These are phyloP conservation scores for Cryptosporidium xiaoi DNA, from an alignment of 169 alveolate species.

Conservation along the genomic window DNA sequence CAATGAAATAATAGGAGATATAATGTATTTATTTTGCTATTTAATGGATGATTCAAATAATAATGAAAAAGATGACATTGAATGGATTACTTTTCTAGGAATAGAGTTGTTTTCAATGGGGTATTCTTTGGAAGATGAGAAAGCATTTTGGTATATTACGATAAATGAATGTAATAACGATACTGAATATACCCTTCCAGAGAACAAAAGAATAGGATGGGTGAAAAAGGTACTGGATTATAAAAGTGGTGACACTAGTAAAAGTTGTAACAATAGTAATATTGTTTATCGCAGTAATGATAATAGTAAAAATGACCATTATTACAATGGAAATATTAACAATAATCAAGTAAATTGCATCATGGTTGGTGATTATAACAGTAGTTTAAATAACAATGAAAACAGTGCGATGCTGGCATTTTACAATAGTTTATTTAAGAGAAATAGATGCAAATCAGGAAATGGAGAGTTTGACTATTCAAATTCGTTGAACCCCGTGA, in stretches of 20 bases:
- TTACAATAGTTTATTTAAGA: neutral
- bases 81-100: slow-evolving; percentile 36
- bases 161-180: slow-evolving; percentile 17
- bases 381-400: too few relatives aligned
- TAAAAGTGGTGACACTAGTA: neutral
- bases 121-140: slow-evolving; percentile 57
- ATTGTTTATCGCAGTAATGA: neutral
- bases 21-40: slow-evolving; percentile 38
- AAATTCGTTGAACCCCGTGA: slow-evolving; percentile 21
- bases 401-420: too few relatives aligned
- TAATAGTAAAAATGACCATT: too few relatives aligned
- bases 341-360: too few relatives aligned
- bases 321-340: too few relatives aligned
- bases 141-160: slow-evolving; percentile 33
- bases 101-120: slow-evolving; percentile 47
- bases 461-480: too few relatives aligned
- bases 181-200: slow-evolving; percentile 7
- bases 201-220: slow-evolving; percentile 11
- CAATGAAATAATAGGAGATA: slow-evolving; percentile 21
- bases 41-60: neutral
- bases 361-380: too few relatives aligned
- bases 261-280: neutral
- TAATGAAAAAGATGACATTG: too few relatives aligned
- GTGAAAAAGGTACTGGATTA: neutral
- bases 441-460: neutral